A percentile compares a stretch with the other conserved stretches of the same genome.
phyloP scores from a whole-genome alignment of 768 basidiomycete species.

The Russula abietina region DNA sequence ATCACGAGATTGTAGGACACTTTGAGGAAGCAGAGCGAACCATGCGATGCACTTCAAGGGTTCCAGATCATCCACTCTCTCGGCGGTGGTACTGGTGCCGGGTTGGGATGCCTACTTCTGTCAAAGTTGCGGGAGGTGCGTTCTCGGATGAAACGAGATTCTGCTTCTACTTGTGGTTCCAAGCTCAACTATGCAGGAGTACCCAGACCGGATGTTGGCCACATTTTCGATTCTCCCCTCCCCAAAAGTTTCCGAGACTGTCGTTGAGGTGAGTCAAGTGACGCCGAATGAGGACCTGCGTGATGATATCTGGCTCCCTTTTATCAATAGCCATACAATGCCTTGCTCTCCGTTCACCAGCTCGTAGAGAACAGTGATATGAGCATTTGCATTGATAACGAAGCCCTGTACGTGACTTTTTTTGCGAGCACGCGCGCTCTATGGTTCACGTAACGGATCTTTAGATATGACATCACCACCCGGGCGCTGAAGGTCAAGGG shows the following conservation, averaged over 20 bases:
- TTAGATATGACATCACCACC: conserved; percentile 66
- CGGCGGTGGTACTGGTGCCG: conserved; percentile 87
- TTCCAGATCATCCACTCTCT: conserved; percentile 87
- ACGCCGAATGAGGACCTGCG: not conserved
- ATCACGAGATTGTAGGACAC: conserved; percentile 45
- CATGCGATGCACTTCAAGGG: conserved; percentile 83
- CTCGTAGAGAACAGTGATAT: conserved; percentile 85
- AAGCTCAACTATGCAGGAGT: conserved; percentile 46
- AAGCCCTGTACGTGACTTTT: conserved; percentile 58
- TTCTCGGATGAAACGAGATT: not conserved
- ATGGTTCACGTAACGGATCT: not conserved
- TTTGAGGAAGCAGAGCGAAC: conserved; percentile 73
- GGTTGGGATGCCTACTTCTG: conserved; percentile 73
- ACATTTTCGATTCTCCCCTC: conserved; percentile 52
- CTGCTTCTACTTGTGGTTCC: conserved; percentile 6
- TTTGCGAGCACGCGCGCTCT: not conserved
- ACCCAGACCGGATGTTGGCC: conserved; percentile 42
- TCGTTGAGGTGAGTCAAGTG: conserved; percentile 42
- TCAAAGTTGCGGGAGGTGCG: conserved; percentile 75
- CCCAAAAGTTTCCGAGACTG: conserved; percentile 47
- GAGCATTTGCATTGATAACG: conserved; percentile 81
- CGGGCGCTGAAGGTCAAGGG: conserved; percentile 58
- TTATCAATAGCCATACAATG: conserved; percentile 63
- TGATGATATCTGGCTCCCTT: not conserved
- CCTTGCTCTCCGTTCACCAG: conserved; percentile 79